These are phyloP conservation scores for Cutaneotrichosporon sp. DNA, from an alignment of 1,284 basidiomycete genomes.

Conservation along the genomic window DNA sequence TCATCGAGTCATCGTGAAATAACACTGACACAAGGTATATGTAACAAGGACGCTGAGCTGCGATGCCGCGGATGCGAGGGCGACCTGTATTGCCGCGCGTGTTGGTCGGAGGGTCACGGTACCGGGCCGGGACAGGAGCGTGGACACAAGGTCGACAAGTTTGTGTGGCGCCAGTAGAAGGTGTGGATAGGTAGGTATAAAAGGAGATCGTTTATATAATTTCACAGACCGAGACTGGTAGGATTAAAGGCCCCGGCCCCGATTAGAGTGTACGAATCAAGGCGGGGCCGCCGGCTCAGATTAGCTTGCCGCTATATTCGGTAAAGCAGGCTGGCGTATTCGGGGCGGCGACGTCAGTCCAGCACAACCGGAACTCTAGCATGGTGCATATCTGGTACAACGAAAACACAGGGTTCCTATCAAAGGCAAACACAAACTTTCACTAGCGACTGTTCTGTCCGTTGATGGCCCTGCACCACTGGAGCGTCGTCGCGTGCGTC, in stretches of 20 bases:
- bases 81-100: slow-evolving; percentile 46
- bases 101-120: slow-evolving; percentile 37
- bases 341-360: neutral
- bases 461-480: slow-evolving; percentile 67
- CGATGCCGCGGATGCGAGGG: slow-evolving; percentile 44
- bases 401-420: slow-evolving; percentile 6
- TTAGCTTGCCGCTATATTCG: slow-evolving; percentile 59
- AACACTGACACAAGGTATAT: slow-evolving; percentile 40
- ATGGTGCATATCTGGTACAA: slow-evolving; percentile 11
- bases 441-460: slow-evolving; percentile 28
- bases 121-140: slow-evolving; percentile 6
- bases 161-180: slow-evolving; percentile 10
- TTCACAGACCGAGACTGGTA: no score
- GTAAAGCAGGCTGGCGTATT: neutral
- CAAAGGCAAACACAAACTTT: neutral
- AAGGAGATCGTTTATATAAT: no score
- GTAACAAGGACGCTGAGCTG: slow-evolving; percentile 46
- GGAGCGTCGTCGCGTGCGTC: slow-evolving; percentile 74
- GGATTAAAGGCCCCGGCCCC: no score
- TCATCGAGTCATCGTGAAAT: neutral
- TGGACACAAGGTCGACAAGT: slow-evolving; percentile 18
- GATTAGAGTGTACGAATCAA: slow-evolving; percentile 29
- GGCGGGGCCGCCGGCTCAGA: slow-evolving; percentile 54
- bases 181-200: no score
- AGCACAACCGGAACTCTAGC: neutral